These are phyloP conservation scores for Neurospora sp. DNA, from an alignment of 495 filamentous ascomycete genomes.

Conservation along the genomic window DNA sequence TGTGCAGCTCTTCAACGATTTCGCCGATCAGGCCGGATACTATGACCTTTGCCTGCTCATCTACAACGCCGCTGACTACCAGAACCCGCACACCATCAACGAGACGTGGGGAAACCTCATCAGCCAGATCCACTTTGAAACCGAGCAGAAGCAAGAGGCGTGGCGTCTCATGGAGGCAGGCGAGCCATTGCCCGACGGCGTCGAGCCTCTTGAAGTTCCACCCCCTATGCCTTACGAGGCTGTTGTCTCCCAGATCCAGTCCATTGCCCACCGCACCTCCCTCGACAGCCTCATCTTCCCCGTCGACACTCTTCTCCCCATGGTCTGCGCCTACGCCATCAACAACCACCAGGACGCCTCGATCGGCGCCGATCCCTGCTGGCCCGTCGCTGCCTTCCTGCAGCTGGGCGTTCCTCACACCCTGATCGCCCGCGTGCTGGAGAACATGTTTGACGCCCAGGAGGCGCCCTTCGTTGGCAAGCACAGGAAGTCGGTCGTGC, in stretches of 20 bases:
- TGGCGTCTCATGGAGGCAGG: constrained; percentile 16
- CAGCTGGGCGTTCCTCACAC: constrained; percentile 67
- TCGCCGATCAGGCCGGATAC: constrained; percentile 79
- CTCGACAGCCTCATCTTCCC: constrained; percentile 68
- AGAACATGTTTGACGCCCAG: constrained; percentile 72
- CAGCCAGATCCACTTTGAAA: constrained; percentile 55
- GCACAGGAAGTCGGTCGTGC: constrained; percentile 27
- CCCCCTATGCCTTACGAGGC: constrained; percentile 63
- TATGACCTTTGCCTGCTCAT: constrained; percentile 88
- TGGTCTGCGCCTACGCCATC: constrained; percentile 68
- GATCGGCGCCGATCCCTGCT: constrained; percentile 49
- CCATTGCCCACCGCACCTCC: constrained; percentile 66
- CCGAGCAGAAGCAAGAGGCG: constrained; percentile 37
- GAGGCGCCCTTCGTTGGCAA: constrained; percentile 70
- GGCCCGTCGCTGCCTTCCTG: constrained; percentile 76
- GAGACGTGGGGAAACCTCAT: constrained; percentile 80
- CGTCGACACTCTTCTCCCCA: constrained; percentile 46
- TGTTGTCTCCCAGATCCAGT: constrained; percentile 61
- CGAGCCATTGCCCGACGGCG: constrained; percentile 3
- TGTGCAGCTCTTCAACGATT: constrained; percentile 75
- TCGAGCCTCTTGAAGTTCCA: constrained; percentile 9
- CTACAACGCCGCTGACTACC: constrained; percentile 78
- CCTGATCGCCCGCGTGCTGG: constrained; percentile 63
- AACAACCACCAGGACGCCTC: constrained; percentile 58
- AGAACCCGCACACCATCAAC: constrained; percentile 69